Base-by-base conservation (phyloP, 345 rosid species). In the Psidium friedrichsthalianum region DNA sequence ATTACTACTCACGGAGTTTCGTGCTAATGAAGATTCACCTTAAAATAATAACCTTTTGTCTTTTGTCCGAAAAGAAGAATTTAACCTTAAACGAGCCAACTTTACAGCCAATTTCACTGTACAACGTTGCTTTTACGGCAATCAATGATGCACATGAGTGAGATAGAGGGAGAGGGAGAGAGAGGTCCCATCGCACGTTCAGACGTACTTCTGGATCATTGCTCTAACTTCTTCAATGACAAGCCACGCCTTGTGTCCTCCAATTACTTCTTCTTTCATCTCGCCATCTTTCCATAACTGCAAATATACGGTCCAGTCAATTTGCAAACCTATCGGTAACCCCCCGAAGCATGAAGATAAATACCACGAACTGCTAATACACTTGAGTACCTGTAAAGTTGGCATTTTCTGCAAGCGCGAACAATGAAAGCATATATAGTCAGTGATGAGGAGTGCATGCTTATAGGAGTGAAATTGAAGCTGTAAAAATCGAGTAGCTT, bases 201-300 rank as follows among this genome's bases (percentile, higher is more conserved):
- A 87, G 49, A 85, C 55, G 59, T 83, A 89, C 74, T 95, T 95
- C 76, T 91, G 86, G 83, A 96, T 94, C 95, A 96, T 91, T 85
- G 93, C 94, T 85, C 91, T 88, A 6, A 96, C 98, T 93, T 94
- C 96, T 83, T 96, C 97, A 51, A 94, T 88, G 44, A 96, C 99
- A 89, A 95, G 93, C 99, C 99, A 96, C 40, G 94, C 99, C 87
- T 95, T 94, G 76, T 95, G 99, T 51, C 99, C 99, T 88, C 99
- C 99, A 11, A 95, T 95, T 40, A 96, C 96, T 88, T 96, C 99
- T 58, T 89, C 96, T 88, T 96, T 93, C 98, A 95, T 92, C 89
- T 96, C 97, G 18, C 94, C 97, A 88, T 95, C 98, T 86, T 92
- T 87, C 89, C 89, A 87, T 69, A 87, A 3, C 89, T 87, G 83